These are phyloP conservation scores for Paecilomyces variotii DNA, from an alignment of 2,329 filamentous ascomycete genomes.

Conservation along the genomic window DNA sequence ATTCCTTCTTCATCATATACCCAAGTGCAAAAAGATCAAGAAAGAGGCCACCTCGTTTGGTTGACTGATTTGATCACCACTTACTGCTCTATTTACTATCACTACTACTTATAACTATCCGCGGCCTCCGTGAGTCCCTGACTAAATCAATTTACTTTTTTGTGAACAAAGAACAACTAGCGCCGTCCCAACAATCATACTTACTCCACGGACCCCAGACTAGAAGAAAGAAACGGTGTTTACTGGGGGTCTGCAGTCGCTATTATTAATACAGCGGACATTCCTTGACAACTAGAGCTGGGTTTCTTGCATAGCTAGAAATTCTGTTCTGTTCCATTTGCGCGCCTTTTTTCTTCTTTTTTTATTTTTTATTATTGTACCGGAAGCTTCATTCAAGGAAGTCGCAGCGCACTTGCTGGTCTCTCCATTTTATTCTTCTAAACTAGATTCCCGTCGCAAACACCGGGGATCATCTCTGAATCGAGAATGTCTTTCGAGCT, in stretches of 20 bases:
- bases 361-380: not conserved
- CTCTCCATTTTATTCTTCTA: not conserved
- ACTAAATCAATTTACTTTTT: too few relatives aligned
- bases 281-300: not conserved
- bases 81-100: too few relatives aligned
- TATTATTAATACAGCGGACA: not conserved
- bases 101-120: too few relatives aligned
- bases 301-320: not conserved
- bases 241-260: not conserved
- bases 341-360: not conserved
- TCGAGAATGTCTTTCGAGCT: constrained; percentile 28
- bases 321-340: not conserved
- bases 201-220: too few relatives aligned
- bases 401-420: not conserved
- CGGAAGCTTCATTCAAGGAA: not conserved
- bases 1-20: not conserved
- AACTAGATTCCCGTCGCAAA: not conserved
- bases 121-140: too few relatives aligned
- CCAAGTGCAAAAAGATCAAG: not conserved
- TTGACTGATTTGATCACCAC: too few relatives aligned
- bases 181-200: too few relatives aligned
- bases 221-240: too few relatives aligned
- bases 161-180: too few relatives aligned
- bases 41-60: too few relatives aligned
- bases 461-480: not conserved